phyloP scores from a whole-genome alignment of 345 rosid species.

The Moricandia moricandioides region DNA sequence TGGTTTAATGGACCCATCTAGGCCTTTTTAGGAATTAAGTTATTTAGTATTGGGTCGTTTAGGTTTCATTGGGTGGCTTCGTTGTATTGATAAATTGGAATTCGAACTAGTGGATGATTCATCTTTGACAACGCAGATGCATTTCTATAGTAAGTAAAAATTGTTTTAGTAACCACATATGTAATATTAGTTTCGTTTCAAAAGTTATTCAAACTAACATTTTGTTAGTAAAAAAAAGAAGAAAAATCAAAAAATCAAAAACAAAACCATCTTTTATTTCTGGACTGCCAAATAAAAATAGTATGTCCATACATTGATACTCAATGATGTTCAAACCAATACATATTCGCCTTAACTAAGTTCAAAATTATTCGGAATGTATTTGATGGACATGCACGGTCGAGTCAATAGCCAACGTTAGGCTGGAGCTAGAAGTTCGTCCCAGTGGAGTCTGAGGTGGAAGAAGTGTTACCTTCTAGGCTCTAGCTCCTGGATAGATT shows the following conservation, averaged over 20 bases:
- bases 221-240: background rate
- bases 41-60: constrained; percentile 5
- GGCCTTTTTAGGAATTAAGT: background rate
- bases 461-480: background rate
- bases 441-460: background rate
- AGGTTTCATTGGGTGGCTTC: background rate
- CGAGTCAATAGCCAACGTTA: background rate
- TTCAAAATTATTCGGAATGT: background rate
- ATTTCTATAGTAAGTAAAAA: background rate
- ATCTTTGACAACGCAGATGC: background rate
- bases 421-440: background rate
- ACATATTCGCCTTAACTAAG: background rate
- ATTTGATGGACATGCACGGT: background rate
- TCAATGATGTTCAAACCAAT: background rate
- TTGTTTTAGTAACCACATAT: too few species aligned
- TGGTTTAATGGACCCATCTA: background rate
- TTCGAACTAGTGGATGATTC: background rate
- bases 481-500: background rate
- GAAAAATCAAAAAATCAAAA: background rate
- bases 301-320: background rate
- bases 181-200: too few species aligned
- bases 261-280: background rate
- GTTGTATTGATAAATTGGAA: background rate
- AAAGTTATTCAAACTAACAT: too few species aligned
- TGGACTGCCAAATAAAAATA: background rate